Base-by-base conservation (phyloP, 129 eudicot genomes). In the Calendula officinalis region DNA sequence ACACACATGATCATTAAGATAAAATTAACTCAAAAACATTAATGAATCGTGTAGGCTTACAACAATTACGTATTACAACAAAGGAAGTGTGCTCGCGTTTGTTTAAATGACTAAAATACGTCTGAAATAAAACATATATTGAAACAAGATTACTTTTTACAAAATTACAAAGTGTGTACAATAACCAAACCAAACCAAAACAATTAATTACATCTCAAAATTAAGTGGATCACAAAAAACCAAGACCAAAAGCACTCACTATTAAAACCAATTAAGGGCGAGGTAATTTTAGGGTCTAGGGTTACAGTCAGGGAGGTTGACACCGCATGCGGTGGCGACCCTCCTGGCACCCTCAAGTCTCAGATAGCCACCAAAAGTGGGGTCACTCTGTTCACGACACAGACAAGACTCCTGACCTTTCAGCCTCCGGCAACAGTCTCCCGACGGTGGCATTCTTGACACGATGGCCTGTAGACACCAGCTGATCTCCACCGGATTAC, bases 401-500 rank as follows among this genome's bases (percentile, higher is more conserved):
- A 75, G 55, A 49, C 79, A 75, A 33, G n/a, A 14, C 15, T 67
- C 69, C 35, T 75, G 74, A 42, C 68, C 30, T 45, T 16, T 67
- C 39, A 56, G 36, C 68, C 36, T 67, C 39, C 6, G 33, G 47
- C 79, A 75, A 34, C 79, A 75, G 4, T 32, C 42, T 32, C 0
- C 1, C 3, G 79, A 48, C 3, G 79, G 79, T 5, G 69, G 62
- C 22, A 67, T 48, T 68, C 51, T 34, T 17, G 79, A 33, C n/a
- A 67, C 79, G 30, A 75, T 37, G 7, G 79, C 41, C 44, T 75
- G 73, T 9, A 75, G 33, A 52, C 79, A 75, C 79, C 73, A 67
- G 16, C 73, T 75, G 11, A 75, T 2, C 62, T 75, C 47, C 58
- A 66, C 74, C 1, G 79, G 63, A 3, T 75, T 37, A 14, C 79